phyloP scores from a whole-genome alignment of 495 filamentous ascomycete genomes.

The Trichoderma orchidacearum region DNA sequence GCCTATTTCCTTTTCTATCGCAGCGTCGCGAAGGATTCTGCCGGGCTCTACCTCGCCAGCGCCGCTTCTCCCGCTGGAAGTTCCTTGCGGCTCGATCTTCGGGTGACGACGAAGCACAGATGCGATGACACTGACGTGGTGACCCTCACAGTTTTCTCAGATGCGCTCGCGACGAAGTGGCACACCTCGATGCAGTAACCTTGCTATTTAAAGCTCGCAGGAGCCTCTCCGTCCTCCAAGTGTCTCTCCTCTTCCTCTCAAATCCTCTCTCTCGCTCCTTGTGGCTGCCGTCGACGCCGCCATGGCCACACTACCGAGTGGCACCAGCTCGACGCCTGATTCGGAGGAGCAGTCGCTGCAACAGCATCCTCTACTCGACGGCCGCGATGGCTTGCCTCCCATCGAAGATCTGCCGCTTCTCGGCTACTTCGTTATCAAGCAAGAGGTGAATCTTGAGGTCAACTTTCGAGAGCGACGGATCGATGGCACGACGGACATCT shows the following conservation, averaged over 20 bases:
- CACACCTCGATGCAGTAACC: not conserved
- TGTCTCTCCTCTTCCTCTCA: not conserved
- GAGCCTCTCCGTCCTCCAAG: not conserved
- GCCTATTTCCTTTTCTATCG: not conserved
- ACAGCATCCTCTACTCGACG: constrained; percentile 8
- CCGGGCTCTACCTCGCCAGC: not conserved
- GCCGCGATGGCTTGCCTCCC: constrained; percentile 7
- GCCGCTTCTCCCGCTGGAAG: not conserved
- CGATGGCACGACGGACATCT: constrained; percentile 68
- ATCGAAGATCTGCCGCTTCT: constrained; percentile 17
- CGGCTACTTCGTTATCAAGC: constrained; percentile 52
- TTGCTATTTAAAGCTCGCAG: not conserved
- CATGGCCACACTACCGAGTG: not conserved
- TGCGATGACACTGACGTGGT: not conserved
- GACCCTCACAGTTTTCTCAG: not conserved
- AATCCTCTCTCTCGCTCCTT: not conserved
- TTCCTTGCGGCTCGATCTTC: not conserved
- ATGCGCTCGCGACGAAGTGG: not conserved
- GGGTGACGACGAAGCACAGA: not conserved
- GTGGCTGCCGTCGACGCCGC: not conserved
- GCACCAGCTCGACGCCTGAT: not conserved
- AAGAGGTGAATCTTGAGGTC: constrained; percentile 79
- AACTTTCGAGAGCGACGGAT: constrained; percentile 64
- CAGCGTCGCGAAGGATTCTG: not conserved
- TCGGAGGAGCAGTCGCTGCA: not conserved